Percentiles rank a stretch among this genome's conserved stretches.
These are phyloP conservation scores for Periconia sp. DNA, from an alignment of 2,329 filamentous ascomycete species.

Conservation along the genomic window DNA sequence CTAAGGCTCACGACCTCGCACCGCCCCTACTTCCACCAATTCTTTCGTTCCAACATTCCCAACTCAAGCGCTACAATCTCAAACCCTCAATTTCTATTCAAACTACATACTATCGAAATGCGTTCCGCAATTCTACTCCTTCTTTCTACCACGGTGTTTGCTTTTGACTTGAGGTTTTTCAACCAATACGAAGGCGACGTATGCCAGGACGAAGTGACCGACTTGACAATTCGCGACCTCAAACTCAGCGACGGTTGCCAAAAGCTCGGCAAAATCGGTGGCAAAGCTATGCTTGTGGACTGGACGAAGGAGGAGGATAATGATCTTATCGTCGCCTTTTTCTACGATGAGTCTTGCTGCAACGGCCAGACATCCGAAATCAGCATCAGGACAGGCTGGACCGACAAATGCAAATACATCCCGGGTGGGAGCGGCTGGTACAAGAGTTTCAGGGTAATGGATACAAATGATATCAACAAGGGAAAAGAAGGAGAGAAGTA, in stretches of 20 bases:
- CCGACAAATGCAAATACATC: neutral
- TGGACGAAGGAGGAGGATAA: conserved; percentile 1
- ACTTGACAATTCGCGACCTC: neutral
- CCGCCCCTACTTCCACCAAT: neutral
- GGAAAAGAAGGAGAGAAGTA: conserved; percentile 4
- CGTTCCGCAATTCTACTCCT: neutral
- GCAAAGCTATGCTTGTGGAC: neutral
- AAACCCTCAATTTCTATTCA: too few species aligned
- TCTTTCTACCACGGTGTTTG: neutral
- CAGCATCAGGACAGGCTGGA: neutral
- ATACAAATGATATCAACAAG: conserved; percentile 1
- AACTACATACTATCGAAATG: neutral
- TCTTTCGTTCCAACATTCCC: neutral
- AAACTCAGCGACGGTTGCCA: conserved; percentile 3
- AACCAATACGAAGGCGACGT: neutral
- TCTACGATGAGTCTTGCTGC: conserved; percentile 4
- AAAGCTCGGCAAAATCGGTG: neutral
- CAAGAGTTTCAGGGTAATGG: conserved; percentile 1
- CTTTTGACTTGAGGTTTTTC: neutral
- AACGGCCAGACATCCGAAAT: neutral
- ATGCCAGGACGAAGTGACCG: neutral
- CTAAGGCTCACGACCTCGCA: neutral
- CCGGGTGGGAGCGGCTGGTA: neutral
- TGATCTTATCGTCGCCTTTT: neutral
- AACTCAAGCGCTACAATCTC: too few species aligned